phyloP scores from a whole-genome alignment of 768 basidiomycete genomes.

The Mycena vitilis region DNA sequence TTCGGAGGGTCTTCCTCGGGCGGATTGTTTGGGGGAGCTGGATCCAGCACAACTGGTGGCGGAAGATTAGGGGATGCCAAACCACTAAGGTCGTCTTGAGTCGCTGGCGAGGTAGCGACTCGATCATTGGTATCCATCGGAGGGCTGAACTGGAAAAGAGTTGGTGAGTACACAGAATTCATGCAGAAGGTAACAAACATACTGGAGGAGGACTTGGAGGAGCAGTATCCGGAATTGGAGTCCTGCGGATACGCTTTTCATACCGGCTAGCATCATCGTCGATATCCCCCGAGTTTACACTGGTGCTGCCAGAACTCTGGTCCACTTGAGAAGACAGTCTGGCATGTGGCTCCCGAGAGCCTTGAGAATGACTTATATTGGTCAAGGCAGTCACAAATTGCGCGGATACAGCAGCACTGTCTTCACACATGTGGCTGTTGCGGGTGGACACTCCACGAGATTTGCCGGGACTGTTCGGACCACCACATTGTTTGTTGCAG shows the following conservation, averaged over 20 bases:
- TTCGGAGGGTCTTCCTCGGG: neutral
- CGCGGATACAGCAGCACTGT: neutral
- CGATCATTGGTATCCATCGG: no score
- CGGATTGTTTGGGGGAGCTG: neutral
- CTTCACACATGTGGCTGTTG: neutral
- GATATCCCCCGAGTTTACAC: neutral
- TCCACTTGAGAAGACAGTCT: neutral
- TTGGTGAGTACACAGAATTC: neutral
- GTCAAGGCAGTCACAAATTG: neutral
- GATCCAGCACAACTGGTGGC: neutral
- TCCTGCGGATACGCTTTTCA: neutral
- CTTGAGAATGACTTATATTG: no score
- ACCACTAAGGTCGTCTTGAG: no score
- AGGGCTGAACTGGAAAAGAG: neutral
- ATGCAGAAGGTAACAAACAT: neutral
- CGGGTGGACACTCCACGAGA: neutral
- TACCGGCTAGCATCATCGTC: no score
- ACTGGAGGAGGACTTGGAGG: neutral
- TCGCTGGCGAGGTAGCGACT: no score
- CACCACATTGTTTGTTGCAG: conserved; percentile 3
- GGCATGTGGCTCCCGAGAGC: neutral
- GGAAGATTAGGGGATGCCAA: neutral
- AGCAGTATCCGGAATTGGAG: neutral
- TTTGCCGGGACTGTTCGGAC: neutral
- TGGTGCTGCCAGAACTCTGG: neutral